Evolutionary conservation across 225 moss, liverwort and hornwort species (phyloP).

Genomic region (Pleurozium schreberi): DNA sequence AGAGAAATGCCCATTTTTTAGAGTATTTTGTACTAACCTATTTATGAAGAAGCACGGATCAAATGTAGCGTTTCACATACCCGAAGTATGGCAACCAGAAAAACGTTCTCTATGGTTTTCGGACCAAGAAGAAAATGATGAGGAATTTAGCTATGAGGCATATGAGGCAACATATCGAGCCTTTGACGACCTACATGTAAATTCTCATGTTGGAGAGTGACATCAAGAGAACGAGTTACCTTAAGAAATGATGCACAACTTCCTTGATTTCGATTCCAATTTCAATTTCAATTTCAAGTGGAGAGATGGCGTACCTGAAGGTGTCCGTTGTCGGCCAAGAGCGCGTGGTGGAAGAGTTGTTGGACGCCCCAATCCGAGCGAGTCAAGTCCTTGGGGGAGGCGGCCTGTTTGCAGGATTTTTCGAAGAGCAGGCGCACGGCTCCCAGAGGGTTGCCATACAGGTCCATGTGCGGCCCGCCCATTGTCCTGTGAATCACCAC

Average conservation of each 20-base stretch:
- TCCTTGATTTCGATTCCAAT: neutral
- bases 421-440: slow-evolving; percentile 70
- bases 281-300: too few species aligned
- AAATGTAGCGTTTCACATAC: neutral
- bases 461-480: slow-evolving; percentile 68
- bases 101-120: too few species aligned
- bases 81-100: neutral
- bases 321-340: slow-evolving; percentile 32
- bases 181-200: neutral
- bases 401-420: slow-evolving; percentile 27
- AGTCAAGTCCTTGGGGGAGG: slow-evolving; percentile 21
- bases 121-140: neutral
- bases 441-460: slow-evolving; percentile 73
- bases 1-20: too few species aligned
- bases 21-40: too few species aligned
- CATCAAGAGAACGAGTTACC: neutral
- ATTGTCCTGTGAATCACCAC: neutral
- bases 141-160: neutral
- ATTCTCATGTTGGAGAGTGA: neutral
- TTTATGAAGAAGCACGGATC: neutral
- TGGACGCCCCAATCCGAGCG: slow-evolving; percentile 81
- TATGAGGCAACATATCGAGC: neutral
- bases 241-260: neutral
- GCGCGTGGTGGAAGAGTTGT: slow-evolving; percentile 49
- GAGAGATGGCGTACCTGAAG: slow-evolving; percentile 21